Base-by-base conservation (phyloP, 2,329 filamentous ascomycete species). In the Cercospora sp. region DNA sequence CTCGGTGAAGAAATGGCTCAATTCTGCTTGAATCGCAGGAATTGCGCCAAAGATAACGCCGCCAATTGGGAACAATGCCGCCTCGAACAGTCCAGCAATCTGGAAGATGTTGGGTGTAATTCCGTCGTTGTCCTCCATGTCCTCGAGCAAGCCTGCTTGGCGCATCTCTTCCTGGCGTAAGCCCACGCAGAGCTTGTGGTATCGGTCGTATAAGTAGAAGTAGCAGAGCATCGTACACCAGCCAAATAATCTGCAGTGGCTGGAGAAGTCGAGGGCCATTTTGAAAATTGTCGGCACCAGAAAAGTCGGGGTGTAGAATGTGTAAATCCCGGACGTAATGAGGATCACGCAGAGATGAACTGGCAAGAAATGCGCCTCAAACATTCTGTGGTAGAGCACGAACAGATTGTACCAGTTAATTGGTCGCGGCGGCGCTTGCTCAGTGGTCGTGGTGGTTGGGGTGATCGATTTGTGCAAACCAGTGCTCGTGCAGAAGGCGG, bases 331-430 rank as follows among this genome's bases (percentile, higher is more conserved):
- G 0, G 88, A 90, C 2, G 87, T 83, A 53, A 91, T 73, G 28
- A 91, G 82, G 30, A 91, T 81, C 57, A 91, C 86, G 6, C 86
- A 87, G 80, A 88, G 87, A 73, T 92, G 90, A 16, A 88, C 84
- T 0, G 90, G 89, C 26, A 92, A 80, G 76, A 91, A 91, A 77
- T 92, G 90, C 0, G 90, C 90, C 77, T 92, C 90, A 73, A 90
- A 92, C n/a, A 92, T 80, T 18, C 90, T 86, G 75, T 90, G 88
- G 75, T 85, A 84, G 33, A 91, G 82, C 63, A 86, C 84, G 70
- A 87, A 77, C 57, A 88, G 82, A 70, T 84, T 86, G 75, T 81
- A 81, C 82, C 83, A 75, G 74, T 72, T 68, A 53, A 77, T 74
- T 3, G 72, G 69, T 59, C 69, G 70, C 8, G 68, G 69, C 20